These are phyloP conservation scores for Boletus semigastroideus DNA, from an alignment of 1,284 basidiomycete species.

Conservation along the genomic window DNA sequence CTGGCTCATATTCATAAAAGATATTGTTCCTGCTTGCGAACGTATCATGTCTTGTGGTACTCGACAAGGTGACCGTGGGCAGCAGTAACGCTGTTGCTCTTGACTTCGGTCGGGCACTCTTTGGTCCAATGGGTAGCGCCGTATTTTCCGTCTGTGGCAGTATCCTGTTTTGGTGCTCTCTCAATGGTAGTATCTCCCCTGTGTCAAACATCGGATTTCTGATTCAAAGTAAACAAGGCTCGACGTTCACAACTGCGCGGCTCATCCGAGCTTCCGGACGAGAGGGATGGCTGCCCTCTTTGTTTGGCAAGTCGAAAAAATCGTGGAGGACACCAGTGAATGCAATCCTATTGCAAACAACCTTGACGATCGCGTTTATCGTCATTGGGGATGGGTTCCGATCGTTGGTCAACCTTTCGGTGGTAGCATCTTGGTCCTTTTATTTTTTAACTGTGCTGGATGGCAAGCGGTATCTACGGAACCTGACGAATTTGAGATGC, in stretches of 20 bases:
- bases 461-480: conserved; percentile 78
- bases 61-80: conserved; percentile 78
- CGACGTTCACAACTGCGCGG: conserved; percentile 81
- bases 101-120: conserved; percentile 88
- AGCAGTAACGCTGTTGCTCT: conserved; percentile 90
- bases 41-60: conserved; percentile 88
- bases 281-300: conserved; percentile 82
- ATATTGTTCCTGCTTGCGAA: conserved; percentile 82
- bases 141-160: conserved; percentile 88
- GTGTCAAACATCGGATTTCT: conserved; percentile 8
- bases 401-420: conserved; percentile 84
- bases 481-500: conserved; percentile 66
- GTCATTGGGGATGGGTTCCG: conserved; percentile 86
- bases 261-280: conserved; percentile 87
- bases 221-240: conserved; percentile 42
- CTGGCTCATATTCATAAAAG: conserved; percentile 32
- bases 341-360: conserved; percentile 77
- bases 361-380: conserved; percentile 75
- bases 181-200: conserved; percentile 61
- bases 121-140: conserved; percentile 83
- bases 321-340: conserved; percentile 82
- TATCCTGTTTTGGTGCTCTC: conserved; percentile 92
- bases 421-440: conserved; percentile 88
- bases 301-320: conserved; percentile 77
- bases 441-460: conserved; percentile 85